Evolutionary conservation across 176 grass and related monocot species (phyloP).

Genomic region (Triticum monococcum): DNA sequence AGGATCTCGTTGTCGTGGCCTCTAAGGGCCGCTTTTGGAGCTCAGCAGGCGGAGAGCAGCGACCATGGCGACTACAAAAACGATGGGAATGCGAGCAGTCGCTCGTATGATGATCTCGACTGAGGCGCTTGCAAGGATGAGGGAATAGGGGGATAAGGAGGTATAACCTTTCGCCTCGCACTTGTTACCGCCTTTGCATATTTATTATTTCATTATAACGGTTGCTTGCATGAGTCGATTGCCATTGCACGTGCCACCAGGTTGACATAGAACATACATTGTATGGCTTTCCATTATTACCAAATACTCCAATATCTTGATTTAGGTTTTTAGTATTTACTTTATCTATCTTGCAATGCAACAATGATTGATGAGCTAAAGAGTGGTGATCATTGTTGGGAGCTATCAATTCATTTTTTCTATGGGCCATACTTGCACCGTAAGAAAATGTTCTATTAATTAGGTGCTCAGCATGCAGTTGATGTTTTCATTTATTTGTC

Average conservation of each 20-base stretch:
- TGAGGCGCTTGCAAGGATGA: conserved; percentile 27
- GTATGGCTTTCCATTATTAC: neutral
- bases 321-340: neutral
- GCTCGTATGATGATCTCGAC: conserved; percentile 63
- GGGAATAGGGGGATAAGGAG: conserved; percentile 12
- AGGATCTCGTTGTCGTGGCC: conserved; percentile 85
- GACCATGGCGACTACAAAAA: conserved; percentile 27
- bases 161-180: neutral
- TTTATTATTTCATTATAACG: too few relatives aligned
- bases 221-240: too few relatives aligned
- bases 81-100: conserved; percentile 1
- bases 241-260: too few relatives aligned
- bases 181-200: too few relatives aligned
- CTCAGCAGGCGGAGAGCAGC: conserved; percentile 34
- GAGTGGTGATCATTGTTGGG: too few relatives aligned
- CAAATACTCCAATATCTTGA: neutral
- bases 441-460: too few relatives aligned
- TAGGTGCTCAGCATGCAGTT: too few relatives aligned
- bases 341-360: neutral
- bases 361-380: too few relatives aligned
- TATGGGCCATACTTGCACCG: too few relatives aligned
- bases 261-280: too few relatives aligned
- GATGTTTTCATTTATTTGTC: too few relatives aligned
- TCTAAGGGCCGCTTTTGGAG: conserved; percentile 39
- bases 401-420: too few relatives aligned